Conservation (phyloP, 306 rosid genomes). For the Cucurbita argyrosperma region DNA sequence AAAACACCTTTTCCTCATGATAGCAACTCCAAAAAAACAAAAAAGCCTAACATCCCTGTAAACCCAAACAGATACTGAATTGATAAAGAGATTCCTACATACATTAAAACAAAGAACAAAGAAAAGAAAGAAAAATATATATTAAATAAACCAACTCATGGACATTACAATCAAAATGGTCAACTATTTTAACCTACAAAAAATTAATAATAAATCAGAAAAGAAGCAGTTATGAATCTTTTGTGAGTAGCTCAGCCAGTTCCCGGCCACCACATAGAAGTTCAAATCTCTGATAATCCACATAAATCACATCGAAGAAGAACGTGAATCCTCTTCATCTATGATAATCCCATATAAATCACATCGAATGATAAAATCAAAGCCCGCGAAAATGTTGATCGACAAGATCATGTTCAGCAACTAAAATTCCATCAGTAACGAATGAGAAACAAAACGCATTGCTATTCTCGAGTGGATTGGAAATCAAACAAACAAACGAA, state of each 20-base stretch:
- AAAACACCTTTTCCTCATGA: neutral
- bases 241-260: too few species aligned
- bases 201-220: neutral
- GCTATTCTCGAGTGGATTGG: neutral
- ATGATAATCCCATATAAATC: neutral
- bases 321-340: neutral
- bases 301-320: neutral
- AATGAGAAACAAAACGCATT: too few species aligned
- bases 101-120: neutral
- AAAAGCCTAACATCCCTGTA: neutral
- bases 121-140: neutral
- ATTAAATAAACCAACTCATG: neutral
- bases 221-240: too few species aligned
- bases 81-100: neutral
- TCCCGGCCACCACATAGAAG: neutral
- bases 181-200: neutral
- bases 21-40: neutral
- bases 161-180: neutral
- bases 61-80: neutral
- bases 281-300: neutral
- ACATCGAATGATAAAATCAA: neutral
- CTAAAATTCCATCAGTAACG: too few species aligned
- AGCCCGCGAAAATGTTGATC: neutral
- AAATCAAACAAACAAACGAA: neutral
- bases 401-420: too few species aligned